Evolutionary conservation across 441 rosid species (phyloP), one percentile per base, ranked within the genome.

Genomic region (Breynia disticha): DNA sequence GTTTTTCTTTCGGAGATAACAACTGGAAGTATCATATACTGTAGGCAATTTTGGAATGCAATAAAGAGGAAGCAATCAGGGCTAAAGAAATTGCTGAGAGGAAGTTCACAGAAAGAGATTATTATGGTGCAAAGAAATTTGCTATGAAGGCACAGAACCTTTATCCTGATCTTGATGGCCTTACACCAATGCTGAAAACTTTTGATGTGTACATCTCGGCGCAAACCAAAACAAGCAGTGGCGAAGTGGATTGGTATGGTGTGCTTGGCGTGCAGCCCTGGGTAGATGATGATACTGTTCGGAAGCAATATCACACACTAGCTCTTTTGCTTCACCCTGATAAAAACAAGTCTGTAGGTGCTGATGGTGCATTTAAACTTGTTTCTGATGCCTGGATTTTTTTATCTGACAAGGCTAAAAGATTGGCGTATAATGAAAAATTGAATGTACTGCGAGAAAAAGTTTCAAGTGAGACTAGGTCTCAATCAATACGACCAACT

Each of bases 311-410:
- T 59, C 74, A 77, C 60, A 94, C 82, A 67, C 72, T 87, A 49
- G 90, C 81, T 57, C 78, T 90, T 32, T 53, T 72, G 65, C 96
- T 94, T 55, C 99, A 85, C 68, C 99, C 97, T n/a, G 96, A 94
- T 69, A 94, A 87, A 72, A 89, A 85, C 77, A 83, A 83, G 63
- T 74, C 83, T 20, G 64, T 70, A 9, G 95, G 95, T 9, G 86
- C 94, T 16, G 94, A 82, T 45, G 95, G 95, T 54, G 99, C 99
- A 11, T 94, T 94, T 61, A 80, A 82, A 65, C 72, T 90, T 61
- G 70, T 94, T 58, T 78, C 80, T 1, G 85, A 87, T 75, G 95
- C 97, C 52, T 90, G 90, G 97, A 75, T 70, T 75, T 65, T 83
- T 61, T 61, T 94, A 19, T 83, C 97, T 6, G 83, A 94, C 64